phyloP scores from a whole-genome alignment of 495 filamentous ascomycete genomes.

The Lichina pygmaea region DNA sequence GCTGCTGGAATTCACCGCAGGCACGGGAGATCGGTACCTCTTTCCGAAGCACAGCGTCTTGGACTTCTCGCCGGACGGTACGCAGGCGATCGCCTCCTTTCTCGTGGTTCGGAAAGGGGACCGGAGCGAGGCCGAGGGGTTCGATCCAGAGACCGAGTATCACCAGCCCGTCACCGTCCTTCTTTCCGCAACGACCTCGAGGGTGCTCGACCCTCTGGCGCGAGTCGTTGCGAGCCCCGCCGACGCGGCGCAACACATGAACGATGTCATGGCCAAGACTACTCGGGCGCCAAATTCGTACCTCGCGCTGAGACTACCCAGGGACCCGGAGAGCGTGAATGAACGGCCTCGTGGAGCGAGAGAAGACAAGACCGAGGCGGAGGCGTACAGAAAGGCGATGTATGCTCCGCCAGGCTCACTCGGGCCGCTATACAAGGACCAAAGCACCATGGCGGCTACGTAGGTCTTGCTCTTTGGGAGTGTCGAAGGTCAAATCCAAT shows the following conservation, averaged over 20 bases:
- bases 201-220: constrained; percentile 43
- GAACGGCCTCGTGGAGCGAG: constrained; percentile 4
- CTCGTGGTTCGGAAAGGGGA: constrained; percentile 21
- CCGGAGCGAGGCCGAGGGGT: constrained; percentile 4
- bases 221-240: constrained; percentile 54
- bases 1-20: constrained; percentile 58
- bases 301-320: constrained; percentile 36
- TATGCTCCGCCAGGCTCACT: neutral
- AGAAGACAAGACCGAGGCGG: constrained; percentile 1
- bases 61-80: constrained; percentile 28
- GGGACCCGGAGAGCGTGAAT: constrained; percentile 7
- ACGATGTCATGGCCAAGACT: constrained; percentile 50
- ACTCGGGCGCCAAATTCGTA: constrained; percentile 43
- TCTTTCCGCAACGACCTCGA: constrained; percentile 31
- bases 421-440: neutral
- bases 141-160: constrained; percentile 33
- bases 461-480: too few species aligned
- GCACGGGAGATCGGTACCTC: constrained; percentile 59
- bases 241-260: constrained; percentile 60
- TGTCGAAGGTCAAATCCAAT: too few species aligned
- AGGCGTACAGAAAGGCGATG: neutral
- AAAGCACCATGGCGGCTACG: too few species aligned
- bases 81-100: constrained; percentile 24
- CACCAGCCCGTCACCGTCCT: constrained; percentile 79
- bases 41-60: constrained; percentile 74